Evolutionary conservation across 106 monocot genomes (phyloP), one percentile per base, ranked within the genome.

Genomic region (Alisma plantagoaquatica): DNA sequence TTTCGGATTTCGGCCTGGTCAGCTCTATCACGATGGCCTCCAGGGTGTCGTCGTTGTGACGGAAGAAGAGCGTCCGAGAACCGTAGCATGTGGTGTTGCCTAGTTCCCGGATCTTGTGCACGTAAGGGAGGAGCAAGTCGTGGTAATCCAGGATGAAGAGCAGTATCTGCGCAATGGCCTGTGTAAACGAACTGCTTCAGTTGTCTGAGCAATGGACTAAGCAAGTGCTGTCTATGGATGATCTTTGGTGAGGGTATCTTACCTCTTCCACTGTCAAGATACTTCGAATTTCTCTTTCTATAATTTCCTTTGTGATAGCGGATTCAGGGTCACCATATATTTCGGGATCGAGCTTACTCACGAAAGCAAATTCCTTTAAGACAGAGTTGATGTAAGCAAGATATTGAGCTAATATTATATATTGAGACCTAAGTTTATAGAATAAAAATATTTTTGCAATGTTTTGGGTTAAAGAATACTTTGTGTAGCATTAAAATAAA

Each of bases 1-100:
- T 29, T 3, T 58, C 62, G 16, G 46, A 56, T 19, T 62, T 49
- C 1, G 96, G 96, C 14, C 88, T 73, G 30, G 81, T 42, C 2
- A 96, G 81, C 72, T 96, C 96, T 47, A 96, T 96, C 27, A 81
- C 81, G 8, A 96, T 46, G 41, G 96, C 84, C 35, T 81, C 89
- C 11, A 96, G 70, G 0, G 96, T 96, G 16, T 89, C 81, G 2
- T 60, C 23, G 1, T 50, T 10, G 0, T 77, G 80, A 23, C 81
- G 67, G 70, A 89, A 89, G 71, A 81, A 96, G 53, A 96, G 33
- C 33, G 96, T 84, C 3, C 96, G 77, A 1, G 96, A 89, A 9
- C 71, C 96, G 64, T 96, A 96, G 24, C 81, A 50, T 46, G 88
- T 96, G 12, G 88, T 77, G 3, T 84, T 84, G 12, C 75, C 78